These are phyloP conservation scores for Psilocybe subaeruginosa DNA, from an alignment of 768 basidiomycete genomes.

Conservation along the genomic window DNA sequence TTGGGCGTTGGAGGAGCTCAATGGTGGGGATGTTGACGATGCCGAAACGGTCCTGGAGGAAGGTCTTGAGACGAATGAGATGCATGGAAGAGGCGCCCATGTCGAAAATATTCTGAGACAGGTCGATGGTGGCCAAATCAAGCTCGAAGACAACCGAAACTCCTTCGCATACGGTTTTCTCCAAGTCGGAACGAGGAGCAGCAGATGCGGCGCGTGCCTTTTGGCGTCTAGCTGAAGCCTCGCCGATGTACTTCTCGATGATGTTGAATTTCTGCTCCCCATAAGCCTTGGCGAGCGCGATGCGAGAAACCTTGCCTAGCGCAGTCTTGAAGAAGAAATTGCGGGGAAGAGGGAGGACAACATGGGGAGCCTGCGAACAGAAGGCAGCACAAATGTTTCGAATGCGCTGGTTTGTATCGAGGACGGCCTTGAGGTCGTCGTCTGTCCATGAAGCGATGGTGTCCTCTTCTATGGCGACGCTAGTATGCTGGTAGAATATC, in stretches of 20 bases:
- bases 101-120: neutral
- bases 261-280: neutral
- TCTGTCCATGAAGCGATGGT: neutral
- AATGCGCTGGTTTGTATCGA: neutral
- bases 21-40: neutral
- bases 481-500: neutral
- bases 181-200: neutral
- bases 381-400: neutral
- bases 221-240: no score
- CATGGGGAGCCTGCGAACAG: neutral
- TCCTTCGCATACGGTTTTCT: neutral
- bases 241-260: neutral
- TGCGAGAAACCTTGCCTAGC: neutral
- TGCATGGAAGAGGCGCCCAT: slow-evolving; percentile 6
- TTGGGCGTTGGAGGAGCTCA: neutral
- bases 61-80: neutral
- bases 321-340: slow-evolving; percentile 4
- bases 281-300: neutral
- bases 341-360: neutral
- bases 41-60: neutral
- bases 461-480: neutral
- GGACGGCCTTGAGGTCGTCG: neutral
- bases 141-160: neutral
- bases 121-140: neutral
- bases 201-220: neutral